A percentile compares a stretch with the other conserved stretches of the same genome.
phyloP scores from a whole-genome alignment of 306 rosid species.

The Citrullus colocynthis region DNA sequence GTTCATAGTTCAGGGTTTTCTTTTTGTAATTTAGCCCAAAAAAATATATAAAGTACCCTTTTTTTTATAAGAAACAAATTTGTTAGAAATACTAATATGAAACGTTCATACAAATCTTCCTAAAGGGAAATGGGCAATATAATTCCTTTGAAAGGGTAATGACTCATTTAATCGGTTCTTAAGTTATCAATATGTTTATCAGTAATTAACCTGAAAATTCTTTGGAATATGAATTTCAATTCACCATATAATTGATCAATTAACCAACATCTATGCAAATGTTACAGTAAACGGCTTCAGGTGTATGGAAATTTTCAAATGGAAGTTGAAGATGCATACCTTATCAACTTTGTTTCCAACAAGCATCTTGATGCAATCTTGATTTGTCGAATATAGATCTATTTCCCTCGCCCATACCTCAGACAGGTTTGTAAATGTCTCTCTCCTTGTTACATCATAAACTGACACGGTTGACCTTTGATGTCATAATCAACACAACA shows the following conservation, averaged over 20 bases:
- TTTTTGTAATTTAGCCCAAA: too few relatives aligned
- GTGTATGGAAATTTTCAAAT: background rate
- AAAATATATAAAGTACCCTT: too few relatives aligned
- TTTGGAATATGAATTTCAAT: background rate
- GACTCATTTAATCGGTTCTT: background rate
- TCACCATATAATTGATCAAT: background rate
- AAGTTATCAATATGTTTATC: too few relatives aligned
- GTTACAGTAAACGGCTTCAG: background rate
- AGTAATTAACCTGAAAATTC: background rate
- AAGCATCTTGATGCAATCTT: slow-evolving; percentile 96
- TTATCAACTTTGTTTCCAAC: slow-evolving; percentile 97
- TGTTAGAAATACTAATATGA: background rate
- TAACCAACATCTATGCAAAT: background rate
- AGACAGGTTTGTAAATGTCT: slow-evolving; percentile 82
- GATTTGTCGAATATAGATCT: slow-evolving; percentile 89
- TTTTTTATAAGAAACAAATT: too few relatives aligned
- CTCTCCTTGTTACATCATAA: slow-evolving; percentile 87
- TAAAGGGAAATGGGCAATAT: background rate
- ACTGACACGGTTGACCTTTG: slow-evolving; percentile 20
- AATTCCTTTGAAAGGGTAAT: background rate
- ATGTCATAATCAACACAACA: background rate
- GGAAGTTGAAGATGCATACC: slow-evolving; percentile 28
- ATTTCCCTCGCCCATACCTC: slow-evolving; percentile 94
- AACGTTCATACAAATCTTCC: background rate
- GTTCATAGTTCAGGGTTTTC: too few relatives aligned